A percentile compares a stretch with the other conserved stretches of the same genome.
Evolutionary conservation across 2,329 filamentous ascomycete genomes (phyloP).

Genomic region (Myriosclerotinia scirpicola): DNA sequence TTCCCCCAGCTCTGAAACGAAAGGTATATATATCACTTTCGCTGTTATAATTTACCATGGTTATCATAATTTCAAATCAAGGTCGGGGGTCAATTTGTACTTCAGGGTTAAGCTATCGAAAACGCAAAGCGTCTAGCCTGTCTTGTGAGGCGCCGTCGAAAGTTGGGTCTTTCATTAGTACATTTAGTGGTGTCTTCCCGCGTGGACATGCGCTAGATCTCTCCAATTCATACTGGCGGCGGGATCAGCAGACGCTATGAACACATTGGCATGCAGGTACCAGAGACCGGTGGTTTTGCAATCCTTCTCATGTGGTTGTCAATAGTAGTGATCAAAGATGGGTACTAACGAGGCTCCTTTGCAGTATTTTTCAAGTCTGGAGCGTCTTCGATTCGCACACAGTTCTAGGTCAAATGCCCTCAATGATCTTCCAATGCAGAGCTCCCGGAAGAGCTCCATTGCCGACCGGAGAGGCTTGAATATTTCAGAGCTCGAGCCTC

Average conservation of each 20-base stretch:
- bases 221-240: conserved; percentile 21
- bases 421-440: conserved; percentile 37
- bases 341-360: conserved; percentile 22
- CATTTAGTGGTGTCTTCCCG: conserved; percentile 15
- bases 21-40: conserved; percentile 47
- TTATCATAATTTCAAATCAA: conserved; percentile 18
- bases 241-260: conserved; percentile 26
- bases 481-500: conserved; percentile 34
- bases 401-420: conserved; percentile 42
- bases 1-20: conserved; percentile 51
- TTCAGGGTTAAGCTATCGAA: conserved; percentile 12
- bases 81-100: conserved; percentile 6
- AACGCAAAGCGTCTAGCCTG: conserved; percentile 18
- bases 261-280: conserved; percentile 21
- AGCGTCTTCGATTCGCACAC: conserved; percentile 66
- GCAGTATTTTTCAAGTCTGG: conserved; percentile 72
- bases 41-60: conserved; percentile 10
- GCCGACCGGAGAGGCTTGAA: conserved; percentile 38
- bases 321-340: conserved; percentile 21
- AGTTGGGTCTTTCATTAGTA: conserved; percentile 15
- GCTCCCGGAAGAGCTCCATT: conserved; percentile 31
- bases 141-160: conserved; percentile 6
- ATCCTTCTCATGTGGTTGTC: conserved; percentile 14
- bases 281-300: conserved; percentile 12
- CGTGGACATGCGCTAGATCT: neutral